These are phyloP conservation scores for Agarophyton chilense DNA, from an alignment of 23 red algal species.

Conservation along the genomic window DNA sequence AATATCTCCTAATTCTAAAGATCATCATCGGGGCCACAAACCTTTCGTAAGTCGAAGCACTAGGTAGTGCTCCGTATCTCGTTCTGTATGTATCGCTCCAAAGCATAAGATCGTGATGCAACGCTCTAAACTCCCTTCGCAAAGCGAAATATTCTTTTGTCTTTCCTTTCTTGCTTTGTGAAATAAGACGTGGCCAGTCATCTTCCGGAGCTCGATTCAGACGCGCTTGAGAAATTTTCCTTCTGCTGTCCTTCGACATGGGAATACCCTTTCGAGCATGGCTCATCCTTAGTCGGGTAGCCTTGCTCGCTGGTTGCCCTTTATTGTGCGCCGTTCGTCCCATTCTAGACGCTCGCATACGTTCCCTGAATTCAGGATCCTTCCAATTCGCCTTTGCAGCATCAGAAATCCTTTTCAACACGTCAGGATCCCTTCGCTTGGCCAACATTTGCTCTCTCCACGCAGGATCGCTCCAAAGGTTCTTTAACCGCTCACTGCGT, in stretches of 20 bases:
- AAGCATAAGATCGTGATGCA: constrained; percentile 54
- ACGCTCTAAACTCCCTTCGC: constrained; percentile 50
- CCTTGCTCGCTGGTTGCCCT: constrained; percentile 23
- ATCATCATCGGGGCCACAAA: constrained; percentile 75
- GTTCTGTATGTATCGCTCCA: constrained; percentile 74
- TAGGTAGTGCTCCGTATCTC: constrained; percentile 39
- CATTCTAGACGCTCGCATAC: constrained; percentile 25
- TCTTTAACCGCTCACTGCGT: constrained; percentile 47
- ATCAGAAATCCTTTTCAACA: constrained; percentile 14
- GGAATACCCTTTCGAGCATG: constrained; percentile 36
- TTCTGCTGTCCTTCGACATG: constrained; percentile 31
- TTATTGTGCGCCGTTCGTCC: constrained; percentile 48
- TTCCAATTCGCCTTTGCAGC: constrained; percentile 40
- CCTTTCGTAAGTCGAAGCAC: constrained; percentile 52
- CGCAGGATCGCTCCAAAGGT: constrained; percentile 47
- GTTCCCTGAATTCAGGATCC: constrained; percentile 37
- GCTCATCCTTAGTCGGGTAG: constrained; percentile 65
- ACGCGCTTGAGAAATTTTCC: constrained; percentile 48
- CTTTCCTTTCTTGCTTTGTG: constrained; percentile 66
- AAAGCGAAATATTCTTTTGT: constrained; percentile 62
- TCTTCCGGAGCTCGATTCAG: constrained; percentile 47
- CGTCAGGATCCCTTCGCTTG: constrained; percentile 4
- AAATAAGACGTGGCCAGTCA: constrained; percentile 60
- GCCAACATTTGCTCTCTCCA: constrained; percentile 52
- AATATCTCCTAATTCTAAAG: constrained; percentile 48